Evolutionary conservation across 306 rosid genomes (phyloP).

Genomic region (Cicer cuneatum): DNA sequence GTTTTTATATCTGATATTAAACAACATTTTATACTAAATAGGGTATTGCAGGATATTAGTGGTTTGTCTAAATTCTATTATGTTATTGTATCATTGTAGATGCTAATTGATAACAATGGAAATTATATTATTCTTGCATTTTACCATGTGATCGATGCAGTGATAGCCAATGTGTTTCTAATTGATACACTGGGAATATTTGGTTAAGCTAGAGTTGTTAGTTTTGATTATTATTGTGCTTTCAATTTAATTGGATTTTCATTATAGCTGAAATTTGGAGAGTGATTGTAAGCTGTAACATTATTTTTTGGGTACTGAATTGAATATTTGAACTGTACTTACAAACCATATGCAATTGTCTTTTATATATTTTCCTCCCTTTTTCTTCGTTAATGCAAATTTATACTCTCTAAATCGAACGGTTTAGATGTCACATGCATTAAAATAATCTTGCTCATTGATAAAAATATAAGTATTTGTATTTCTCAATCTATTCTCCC

Average conservation of each 20-base stretch:
- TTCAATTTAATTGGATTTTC: conserved; percentile 20
- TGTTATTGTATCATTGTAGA: too few species aligned
- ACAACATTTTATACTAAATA: too few species aligned
- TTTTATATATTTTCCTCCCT: not conserved
- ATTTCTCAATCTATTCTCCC: too few species aligned
- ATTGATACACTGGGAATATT: conserved; percentile 8
- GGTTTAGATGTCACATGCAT: too few species aligned
- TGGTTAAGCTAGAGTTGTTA: conserved; percentile 59
- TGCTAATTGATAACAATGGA: too few species aligned
- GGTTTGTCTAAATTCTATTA: too few species aligned
- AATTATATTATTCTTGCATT: not conserved
- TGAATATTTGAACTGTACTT: conserved; percentile 46
- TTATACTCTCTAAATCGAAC: too few species aligned
- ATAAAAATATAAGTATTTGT: too few species aligned
- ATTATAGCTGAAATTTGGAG: conserved; percentile 8
- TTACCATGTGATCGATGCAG: conserved; percentile 48
- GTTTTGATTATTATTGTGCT: conserved; percentile 35
- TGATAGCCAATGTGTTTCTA: conserved; percentile 53
- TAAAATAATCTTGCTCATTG: too few species aligned
- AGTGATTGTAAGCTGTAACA: conserved; percentile 4
- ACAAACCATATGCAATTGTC: conserved; percentile 41
- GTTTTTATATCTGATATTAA: too few species aligned
- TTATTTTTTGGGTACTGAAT: conserved; percentile 28
- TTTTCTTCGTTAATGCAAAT: not conserved
- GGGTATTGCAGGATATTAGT: too few species aligned